These are phyloP conservation scores for Alternaria conjuncta DNA, from an alignment of 2,329 filamentous ascomycete species.

Conservation along the genomic window DNA sequence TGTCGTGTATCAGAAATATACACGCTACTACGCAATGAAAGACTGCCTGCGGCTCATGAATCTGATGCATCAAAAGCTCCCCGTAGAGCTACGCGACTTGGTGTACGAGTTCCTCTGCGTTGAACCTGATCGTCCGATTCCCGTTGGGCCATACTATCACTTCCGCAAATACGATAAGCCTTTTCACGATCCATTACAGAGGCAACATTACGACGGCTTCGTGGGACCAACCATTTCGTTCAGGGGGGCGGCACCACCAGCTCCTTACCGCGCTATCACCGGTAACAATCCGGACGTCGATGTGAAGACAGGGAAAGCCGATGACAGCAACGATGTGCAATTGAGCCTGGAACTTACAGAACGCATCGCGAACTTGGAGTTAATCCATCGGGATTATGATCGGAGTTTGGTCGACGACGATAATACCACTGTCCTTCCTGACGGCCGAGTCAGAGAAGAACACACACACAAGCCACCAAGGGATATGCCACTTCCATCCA, in stretches of 20 bases:
- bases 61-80: slow-evolving; percentile 28
- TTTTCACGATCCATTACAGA: not conserved
- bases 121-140: slow-evolving; percentile 25
- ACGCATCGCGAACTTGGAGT: not conserved
- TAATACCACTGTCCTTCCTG: slow-evolving; percentile 9
- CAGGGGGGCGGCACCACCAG: not conserved
- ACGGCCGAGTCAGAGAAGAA: slow-evolving; percentile 24
- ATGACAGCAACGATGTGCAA: not conserved
- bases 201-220: not conserved
- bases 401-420: not conserved
- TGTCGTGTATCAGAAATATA: not conserved
- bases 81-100: slow-evolving; percentile 25
- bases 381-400: not conserved
- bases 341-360: not conserved
- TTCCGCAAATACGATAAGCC: slow-evolving; percentile 21
- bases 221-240: not conserved
- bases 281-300: not conserved
- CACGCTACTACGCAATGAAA: slow-evolving; percentile 12
- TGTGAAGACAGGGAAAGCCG: not conserved
- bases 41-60: slow-evolving; percentile 20
- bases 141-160: slow-evolving; percentile 32
- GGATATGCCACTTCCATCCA: slow-evolving; percentile 26
- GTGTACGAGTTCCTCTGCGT: slow-evolving; percentile 32
- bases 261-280: not conserved
- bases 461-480: slow-evolving; percentile 26